Evolutionary conservation across 306 rosid species (phyloP).

Genomic region (Senna siamea): DNA sequence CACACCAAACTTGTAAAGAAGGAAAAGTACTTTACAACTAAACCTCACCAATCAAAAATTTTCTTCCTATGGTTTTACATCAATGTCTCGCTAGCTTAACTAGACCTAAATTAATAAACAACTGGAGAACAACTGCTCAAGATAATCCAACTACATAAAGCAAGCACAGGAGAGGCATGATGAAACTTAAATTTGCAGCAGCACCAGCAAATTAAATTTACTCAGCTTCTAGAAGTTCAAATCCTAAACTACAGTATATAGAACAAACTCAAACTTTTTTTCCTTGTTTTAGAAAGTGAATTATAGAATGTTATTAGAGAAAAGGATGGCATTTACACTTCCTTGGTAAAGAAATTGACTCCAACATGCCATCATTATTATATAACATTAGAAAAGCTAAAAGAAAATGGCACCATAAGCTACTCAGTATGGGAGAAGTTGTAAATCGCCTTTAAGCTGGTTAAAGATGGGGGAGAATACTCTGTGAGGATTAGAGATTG

Average conservation of each 20-base stretch:
- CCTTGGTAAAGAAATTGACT: neutral
- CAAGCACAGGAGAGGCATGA: neutral
- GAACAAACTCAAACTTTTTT: neutral
- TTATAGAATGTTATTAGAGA: neutral
- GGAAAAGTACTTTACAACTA: conserved; percentile 13
- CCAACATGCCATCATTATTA: neutral
- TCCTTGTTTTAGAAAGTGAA: no score
- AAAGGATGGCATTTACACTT: neutral
- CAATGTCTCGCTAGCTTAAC: neutral
- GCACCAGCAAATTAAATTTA: conserved; percentile 2
- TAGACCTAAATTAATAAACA: neutral
- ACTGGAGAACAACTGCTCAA: neutral
- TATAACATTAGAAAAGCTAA: neutral
- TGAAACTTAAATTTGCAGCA: conserved; percentile 4
- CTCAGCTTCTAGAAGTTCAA: conserved; percentile 21
- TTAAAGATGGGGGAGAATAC: no score
- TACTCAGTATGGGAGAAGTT: no score
- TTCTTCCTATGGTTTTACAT: conserved; percentile 20
- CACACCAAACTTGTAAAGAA: conserved; percentile 5
- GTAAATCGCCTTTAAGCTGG: no score
- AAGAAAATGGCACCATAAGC: neutral
- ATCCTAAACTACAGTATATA: neutral
- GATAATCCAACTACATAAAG: neutral
- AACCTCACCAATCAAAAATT: neutral
- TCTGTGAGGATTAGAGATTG: no score